phyloP scores from a whole-genome alignment of 495 filamentous ascomycete species.

The Oleoguttula mirabilis region DNA sequence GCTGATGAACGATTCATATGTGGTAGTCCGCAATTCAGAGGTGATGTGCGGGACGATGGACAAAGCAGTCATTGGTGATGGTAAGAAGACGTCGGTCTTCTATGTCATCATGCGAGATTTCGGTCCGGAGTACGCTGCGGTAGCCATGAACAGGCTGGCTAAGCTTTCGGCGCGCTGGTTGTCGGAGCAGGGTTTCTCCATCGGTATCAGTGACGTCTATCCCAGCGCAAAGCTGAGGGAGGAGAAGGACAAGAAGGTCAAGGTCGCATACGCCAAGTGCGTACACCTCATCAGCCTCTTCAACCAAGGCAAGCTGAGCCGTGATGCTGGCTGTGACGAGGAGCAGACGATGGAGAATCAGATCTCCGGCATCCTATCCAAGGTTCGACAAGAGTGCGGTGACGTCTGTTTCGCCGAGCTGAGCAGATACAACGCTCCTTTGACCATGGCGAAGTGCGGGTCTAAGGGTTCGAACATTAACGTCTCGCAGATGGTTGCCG shows the following conservation, averaged over 20 bases:
- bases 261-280: constrained; percentile 66
- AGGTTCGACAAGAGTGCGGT: constrained; percentile 80
- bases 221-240: constrained; percentile 55
- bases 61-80: constrained; percentile 85
- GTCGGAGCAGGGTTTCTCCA: constrained; percentile 85
- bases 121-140: constrained; percentile 75
- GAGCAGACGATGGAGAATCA: constrained; percentile 83
- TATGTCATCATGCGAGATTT: constrained; percentile 93
- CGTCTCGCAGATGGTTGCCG: constrained; percentile 96
- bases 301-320: constrained; percentile 63
- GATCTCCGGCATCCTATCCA: constrained; percentile 81
- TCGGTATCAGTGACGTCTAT: constrained; percentile 88
- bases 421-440: constrained; percentile 80
- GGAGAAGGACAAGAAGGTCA: constrained; percentile 63
- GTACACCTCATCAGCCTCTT: constrained; percentile 75
- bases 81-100: constrained; percentile 96
- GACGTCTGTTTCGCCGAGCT: constrained; percentile 81
- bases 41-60: constrained; percentile 99
- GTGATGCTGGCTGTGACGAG: constrained; percentile 77
- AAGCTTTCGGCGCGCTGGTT: constrained; percentile 83
- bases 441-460: constrained; percentile 94
- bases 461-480: constrained; percentile 96
- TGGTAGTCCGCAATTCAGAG: constrained; percentile 90
- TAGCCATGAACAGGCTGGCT: constrained; percentile 87
- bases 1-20: constrained; percentile 70